Conservation (phyloP, 1,284 basidiomycete genomes). For the Marasmius sp. region DNA sequence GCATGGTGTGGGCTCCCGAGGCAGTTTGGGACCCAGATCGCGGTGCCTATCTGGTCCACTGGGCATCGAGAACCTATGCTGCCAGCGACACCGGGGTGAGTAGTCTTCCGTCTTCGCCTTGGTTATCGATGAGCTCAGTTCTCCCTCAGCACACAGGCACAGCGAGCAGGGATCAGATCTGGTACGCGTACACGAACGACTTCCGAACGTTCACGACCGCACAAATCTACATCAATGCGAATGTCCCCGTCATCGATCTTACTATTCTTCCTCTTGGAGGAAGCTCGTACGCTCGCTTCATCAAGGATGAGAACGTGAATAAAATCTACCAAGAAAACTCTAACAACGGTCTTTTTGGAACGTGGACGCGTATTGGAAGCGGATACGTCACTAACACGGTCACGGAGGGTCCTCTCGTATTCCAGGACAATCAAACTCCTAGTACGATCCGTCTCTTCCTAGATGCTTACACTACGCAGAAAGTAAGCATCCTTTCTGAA, state of each 20-base stretch:
- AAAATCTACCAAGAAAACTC: constrained; percentile 11
- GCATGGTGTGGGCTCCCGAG: constrained; percentile 15
- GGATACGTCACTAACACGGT: constrained; percentile 2
- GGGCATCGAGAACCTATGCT: constrained; percentile 9
- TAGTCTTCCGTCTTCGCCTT: neutral
- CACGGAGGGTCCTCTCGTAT: constrained; percentile 14
- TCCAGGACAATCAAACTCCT: constrained; percentile 11
- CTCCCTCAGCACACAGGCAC: neutral
- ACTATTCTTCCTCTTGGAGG: constrained; percentile 11
- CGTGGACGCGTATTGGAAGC: constrained; percentile 6
- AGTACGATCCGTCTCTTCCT: constrained; percentile 8
- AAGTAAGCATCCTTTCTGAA: too few relatives aligned
- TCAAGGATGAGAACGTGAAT: constrained; percentile 12
- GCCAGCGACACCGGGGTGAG: constrained; percentile 1
- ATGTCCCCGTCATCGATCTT: constrained; percentile 13
- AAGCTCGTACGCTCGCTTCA: constrained; percentile 10
- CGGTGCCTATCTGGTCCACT: constrained; percentile 6
- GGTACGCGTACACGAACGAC: constrained; percentile 14
- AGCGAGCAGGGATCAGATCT: constrained; percentile 2
- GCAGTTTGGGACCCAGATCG: constrained; percentile 9
- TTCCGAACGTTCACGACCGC: constrained; percentile 14
- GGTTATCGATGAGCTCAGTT: neutral
- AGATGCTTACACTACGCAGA: too few relatives aligned
- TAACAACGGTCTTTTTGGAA: constrained; percentile 8
- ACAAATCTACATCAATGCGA: constrained; percentile 9